Evolutionary conservation across 2,329 filamentous ascomycete genomes (phyloP).

Genomic region (Penicillium sp.): DNA sequence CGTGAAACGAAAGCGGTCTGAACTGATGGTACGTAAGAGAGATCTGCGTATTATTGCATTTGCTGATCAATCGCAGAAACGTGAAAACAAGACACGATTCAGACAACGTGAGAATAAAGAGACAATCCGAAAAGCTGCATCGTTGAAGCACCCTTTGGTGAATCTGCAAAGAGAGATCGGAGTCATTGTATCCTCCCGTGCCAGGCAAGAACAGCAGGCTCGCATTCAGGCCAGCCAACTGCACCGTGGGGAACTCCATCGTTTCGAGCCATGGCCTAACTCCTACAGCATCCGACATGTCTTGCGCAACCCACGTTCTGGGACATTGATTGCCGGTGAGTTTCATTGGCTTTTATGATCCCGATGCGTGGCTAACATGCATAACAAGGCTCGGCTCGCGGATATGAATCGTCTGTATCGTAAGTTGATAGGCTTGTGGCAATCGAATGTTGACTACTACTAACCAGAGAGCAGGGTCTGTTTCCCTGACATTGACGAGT

Average conservation of each 20-base stretch:
- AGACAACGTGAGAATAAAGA: constrained; percentile 26
- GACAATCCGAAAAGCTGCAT: constrained; percentile 26
- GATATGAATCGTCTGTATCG: constrained; percentile 27
- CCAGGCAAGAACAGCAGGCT: constrained; percentile 23
- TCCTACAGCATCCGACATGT: constrained; percentile 27
- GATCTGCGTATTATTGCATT: neutral
- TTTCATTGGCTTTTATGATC: constrained; percentile 3
- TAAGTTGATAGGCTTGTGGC: constrained; percentile 15
- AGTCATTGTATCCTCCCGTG: constrained; percentile 8
- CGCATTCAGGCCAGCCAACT: constrained; percentile 29
- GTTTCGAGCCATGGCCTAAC: constrained; percentile 24
- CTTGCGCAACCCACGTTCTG: constrained; percentile 28
- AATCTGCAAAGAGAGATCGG: constrained; percentile 27
- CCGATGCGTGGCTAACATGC: constrained; percentile 12
- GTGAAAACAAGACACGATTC: constrained; percentile 20
- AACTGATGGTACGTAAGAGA: constrained; percentile 31
- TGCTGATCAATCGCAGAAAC: constrained; percentile 20
- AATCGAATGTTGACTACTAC: constrained; percentile 1
- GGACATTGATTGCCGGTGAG: constrained; percentile 32
- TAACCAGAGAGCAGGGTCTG: constrained; percentile 21
- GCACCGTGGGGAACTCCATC: constrained; percentile 24
- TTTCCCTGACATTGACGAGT: constrained; percentile 26
- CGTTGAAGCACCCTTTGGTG: constrained; percentile 26
- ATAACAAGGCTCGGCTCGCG: constrained; percentile 23
- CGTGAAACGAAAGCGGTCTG: constrained; percentile 49